These are phyloP conservation scores for Colletotrichum aenigma DNA, from an alignment of 2,329 filamentous ascomycete species.

Conservation along the genomic window DNA sequence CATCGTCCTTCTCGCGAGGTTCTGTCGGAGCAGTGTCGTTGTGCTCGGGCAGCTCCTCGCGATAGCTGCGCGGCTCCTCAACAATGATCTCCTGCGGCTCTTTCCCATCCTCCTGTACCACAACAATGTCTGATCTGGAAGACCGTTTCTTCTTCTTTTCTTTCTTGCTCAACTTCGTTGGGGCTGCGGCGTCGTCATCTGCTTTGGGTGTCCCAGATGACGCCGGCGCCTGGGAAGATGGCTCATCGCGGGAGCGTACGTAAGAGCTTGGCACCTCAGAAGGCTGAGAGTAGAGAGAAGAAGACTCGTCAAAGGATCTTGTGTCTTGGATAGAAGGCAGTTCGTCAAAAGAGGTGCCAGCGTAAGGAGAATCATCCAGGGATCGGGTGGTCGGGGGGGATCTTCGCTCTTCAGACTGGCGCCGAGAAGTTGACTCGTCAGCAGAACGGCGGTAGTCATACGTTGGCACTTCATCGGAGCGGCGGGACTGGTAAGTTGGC, in stretches of 20 bases:
- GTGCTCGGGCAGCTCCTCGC: neutral
- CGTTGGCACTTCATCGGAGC: neutral
- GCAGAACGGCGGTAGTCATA: neutral
- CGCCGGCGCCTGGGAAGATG: neutral
- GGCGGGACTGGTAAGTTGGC: neutral
- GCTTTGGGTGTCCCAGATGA: neutral
- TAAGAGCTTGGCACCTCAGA: neutral
- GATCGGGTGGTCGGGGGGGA: neutral
- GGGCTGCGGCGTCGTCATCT: constrained; percentile 25
- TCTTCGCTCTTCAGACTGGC: neutral
- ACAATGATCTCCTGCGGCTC: neutral
- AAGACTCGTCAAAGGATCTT: neutral
- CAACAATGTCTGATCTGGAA: constrained; percentile 29
- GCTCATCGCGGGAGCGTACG: neutral
- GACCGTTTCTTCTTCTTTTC: constrained; percentile 45
- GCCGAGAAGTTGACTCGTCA: neutral
- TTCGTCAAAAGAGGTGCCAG: neutral
- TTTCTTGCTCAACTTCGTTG: constrained; percentile 33
- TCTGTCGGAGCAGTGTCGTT: constrained; percentile 13
- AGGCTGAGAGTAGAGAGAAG: neutral
- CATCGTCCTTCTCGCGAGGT: constrained; percentile 23
- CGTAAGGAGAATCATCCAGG: neutral
- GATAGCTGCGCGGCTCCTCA: neutral
- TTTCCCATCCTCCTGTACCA: constrained; percentile 25
- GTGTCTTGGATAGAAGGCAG: neutral